phyloP scores from a whole-genome alignment of 148 eudicot species.

The Rhododendron vialii region DNA sequence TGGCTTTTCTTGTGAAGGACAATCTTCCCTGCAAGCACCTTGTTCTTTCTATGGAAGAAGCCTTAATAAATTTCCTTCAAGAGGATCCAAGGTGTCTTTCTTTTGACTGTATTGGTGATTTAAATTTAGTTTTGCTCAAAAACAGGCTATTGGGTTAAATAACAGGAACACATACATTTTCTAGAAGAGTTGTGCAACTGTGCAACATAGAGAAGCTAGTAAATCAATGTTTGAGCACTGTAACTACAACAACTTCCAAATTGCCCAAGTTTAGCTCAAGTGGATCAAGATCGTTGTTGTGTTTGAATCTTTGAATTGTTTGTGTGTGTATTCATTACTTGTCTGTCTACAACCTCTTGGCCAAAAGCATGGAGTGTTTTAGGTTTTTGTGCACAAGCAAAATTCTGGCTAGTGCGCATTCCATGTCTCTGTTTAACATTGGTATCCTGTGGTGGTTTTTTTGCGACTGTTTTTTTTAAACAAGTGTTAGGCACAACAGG shows the following conservation, averaged over 20 bases:
- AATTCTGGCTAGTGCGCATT: background rate
- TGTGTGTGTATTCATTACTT: too few species aligned
- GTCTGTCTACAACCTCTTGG: background rate
- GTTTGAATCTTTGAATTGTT: background rate
- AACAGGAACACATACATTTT: background rate
- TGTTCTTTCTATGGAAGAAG: conserved; percentile 75
- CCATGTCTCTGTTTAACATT: background rate
- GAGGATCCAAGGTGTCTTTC: conserved; percentile 56
- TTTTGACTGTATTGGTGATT: background rate
- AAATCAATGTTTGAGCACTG: background rate
- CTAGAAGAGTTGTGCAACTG: background rate
- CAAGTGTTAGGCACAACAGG: background rate
- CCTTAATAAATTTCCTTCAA: conserved; percentile 67
- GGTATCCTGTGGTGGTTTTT: background rate
- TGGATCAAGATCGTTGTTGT: background rate
- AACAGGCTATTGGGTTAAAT: background rate
- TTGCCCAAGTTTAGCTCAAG: background rate
- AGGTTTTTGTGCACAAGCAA: background rate
- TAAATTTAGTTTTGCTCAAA: background rate
- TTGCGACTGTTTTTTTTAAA: background rate
- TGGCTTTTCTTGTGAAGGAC: conserved; percentile 84
- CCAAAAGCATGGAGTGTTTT: background rate
- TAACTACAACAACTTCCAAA: background rate
- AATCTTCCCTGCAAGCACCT: conserved; percentile 84
- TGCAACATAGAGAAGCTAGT: background rate